A percentile compares a stretch with the other conserved stretches of the same genome.
Conservation (phyloP, 2,329 filamentous ascomycete species). For the Zymoseptoria crescenta region DNA sequence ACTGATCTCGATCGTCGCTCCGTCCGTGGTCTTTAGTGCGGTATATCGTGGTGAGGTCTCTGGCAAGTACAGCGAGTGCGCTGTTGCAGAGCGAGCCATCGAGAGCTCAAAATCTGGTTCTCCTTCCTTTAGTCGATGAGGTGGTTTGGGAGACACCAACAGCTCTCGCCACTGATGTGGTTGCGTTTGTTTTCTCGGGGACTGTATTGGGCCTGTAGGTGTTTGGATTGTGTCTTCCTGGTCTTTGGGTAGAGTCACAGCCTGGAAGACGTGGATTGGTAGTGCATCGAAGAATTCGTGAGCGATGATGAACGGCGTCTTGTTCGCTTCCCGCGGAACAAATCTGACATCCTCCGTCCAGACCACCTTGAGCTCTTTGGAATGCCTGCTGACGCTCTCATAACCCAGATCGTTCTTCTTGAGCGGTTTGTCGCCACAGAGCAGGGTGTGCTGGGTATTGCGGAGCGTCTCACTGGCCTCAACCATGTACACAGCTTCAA, state of each 20-base stretch:
- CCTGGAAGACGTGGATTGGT: conserved; percentile 91
- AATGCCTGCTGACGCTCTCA: conserved; percentile 68
- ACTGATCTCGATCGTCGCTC: conserved; percentile 77
- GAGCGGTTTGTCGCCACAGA: conserved; percentile 67
- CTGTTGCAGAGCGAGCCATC: conserved; percentile 65
- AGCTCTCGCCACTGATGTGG: conserved; percentile 70
- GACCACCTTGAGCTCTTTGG: conserved; percentile 59
- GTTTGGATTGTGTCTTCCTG: conserved; percentile 35
- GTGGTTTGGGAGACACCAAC: conserved; percentile 57
- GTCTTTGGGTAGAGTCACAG: conserved; percentile 41
- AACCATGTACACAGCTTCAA: conserved; percentile 87
- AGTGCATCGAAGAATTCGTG: conserved; percentile 99
- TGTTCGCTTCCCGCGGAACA: conserved; percentile 58
- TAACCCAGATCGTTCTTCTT: conserved; percentile 66
- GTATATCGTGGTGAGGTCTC: conserved; percentile 73
- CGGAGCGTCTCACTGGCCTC: conserved; percentile 82
- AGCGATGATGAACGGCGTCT: conserved; percentile 85
- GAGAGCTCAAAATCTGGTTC: conserved; percentile 80
- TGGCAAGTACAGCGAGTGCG: conserved; percentile 77
- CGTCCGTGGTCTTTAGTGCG: conserved; percentile 57
- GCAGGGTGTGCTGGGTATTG: conserved; percentile 66
- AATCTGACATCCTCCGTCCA: conserved; percentile 87
- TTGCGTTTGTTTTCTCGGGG: conserved; percentile 21
- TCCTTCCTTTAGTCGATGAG: conserved; percentile 44
- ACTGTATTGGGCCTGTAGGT: conserved; percentile 42